Evolutionary conservation across 176 grass and related monocot species (phyloP), one percentile per base, ranked within the genome.

Genomic region (Tillandsia leiboldiana): DNA sequence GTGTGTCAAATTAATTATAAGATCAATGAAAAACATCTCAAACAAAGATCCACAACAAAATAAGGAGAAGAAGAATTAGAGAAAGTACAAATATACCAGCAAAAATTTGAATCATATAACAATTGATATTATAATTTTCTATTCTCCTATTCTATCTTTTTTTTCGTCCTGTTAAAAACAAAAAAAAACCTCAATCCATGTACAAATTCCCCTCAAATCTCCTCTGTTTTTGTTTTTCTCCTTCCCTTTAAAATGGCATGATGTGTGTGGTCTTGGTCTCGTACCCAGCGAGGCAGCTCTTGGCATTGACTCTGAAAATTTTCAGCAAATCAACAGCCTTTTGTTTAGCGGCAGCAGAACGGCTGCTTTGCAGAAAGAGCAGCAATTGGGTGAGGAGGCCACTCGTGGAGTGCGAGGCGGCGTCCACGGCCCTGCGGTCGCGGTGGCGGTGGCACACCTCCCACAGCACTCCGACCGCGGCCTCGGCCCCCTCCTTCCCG

Each of bases 181-280:
- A 20, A 23, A 61, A 61, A 28, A 67, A 48, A 6, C 11, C 6
- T 10, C 18, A 8, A 83, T 48, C 9, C 28, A 73, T 80, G 12
- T 86, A 74, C 74, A 71, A 17, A 13, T 26, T 71, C 70, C 47
- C 70, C 51, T 70, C 49, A 50, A 26, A 1, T 84, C 24, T 24
- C 24, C 20, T 20, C 20, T 20, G 20, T 20, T 20, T 20, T 20
- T 20, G 20, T 20, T 20, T 20, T 20, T 20, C 20, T 20, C 20
- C 20, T 20, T 20, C 20, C 20, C 20, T 20, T 20, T 73, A 97
- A 85, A 93, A 99, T 0, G 94, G 94, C 87, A 92, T 93, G 79
- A 99, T 93, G 83, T 99, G 89, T 11, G 82, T 84, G 59, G 94
- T 93, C 56, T 93, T 99, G 78, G 89, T 85, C 72, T 90, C 94